Evolutionary conservation across 2,329 filamentous ascomycete species (phyloP), one percentile per base, ranked within the genome.

Genomic region (Cryphonectria naterciae): DNA sequence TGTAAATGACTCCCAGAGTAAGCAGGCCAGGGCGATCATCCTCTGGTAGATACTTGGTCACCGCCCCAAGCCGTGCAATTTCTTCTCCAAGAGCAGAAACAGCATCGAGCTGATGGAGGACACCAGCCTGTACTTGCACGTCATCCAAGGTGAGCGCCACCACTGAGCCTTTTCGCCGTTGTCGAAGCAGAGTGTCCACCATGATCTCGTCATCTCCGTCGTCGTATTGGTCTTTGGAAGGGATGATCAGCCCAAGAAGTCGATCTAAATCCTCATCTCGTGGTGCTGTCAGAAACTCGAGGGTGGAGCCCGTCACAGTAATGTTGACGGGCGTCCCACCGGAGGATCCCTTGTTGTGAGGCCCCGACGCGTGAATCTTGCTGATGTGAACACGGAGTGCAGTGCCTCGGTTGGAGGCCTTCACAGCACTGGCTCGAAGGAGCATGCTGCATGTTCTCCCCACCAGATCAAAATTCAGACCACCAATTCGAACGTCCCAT

Each of bases 31-130:
- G 96, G 1, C 95, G 89, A 76, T 99, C 95, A 80, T 99, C 96
- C 75, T 99, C 95, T 0, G 96, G 95, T 2, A 99, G 85, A 78
- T 98, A 98, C 78, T 98, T 98, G 8, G 95, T 89, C 37, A 99
- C 94, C 0, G 91, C 95, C 0, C 94, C 93, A 6, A 99, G 84
- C 74, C 92, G 93, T 7, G 91, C 87, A 65, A 98, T 79, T 76
- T 99, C 96, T 74, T 93, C 91, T 0, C 88, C 91, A 11, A 99
- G 86, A 15, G 87, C 86, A 10, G 91, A 88, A 19, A 99, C 84
- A 58, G 88, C 87, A 13, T 88, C 84, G 22, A 97, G 82, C 74
- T 92, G 89, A 15, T 88, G 83, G 54, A 93, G 81, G 72, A 90
- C 89, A 10, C 85, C 84, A 22, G 96, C 82, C 4, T 86, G 84